Base-by-base conservation (phyloP, 345 rosid genomes). In the Eucalyptus sp. region DNA sequence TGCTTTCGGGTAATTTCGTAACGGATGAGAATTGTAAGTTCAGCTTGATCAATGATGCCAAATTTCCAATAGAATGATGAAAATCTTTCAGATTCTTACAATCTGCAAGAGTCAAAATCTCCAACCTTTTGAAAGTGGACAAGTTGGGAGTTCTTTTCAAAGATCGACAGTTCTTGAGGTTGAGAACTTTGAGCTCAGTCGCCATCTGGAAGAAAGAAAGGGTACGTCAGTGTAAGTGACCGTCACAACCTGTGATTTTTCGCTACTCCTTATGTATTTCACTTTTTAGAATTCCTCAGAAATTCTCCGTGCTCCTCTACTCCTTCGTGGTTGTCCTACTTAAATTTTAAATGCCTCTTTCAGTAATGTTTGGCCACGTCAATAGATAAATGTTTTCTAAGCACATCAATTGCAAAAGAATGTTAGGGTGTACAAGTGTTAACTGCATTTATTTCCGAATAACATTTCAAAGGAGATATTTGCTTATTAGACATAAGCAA, bases 121-220 rank as follows among this genome's bases (percentile, higher is more conserved):
- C 54, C 54, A 51, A 51, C 54, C 7, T 51, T 51, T 2, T 5
- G 7, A 51, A 51, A 16, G 54, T 51, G 54, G 54, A 51, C 20
- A 50, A 51, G 18, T 51, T 8, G 0, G 18, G 20, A 6, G 20
- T 51, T 51, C 7, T 51, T 14, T 51, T 51, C 54, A 51, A 2
- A 51, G 20, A 51, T 15, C 0, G 7, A 51, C 54, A 51, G 0
- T 0, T 0, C 3, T 0, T 0, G 18, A 51, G 54, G 8, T 16
- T 5, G 20, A 51, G 54, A 51, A 51, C 54, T 15, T 51, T 51
- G 20, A 51, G 54, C 54, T 49, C 15, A 0, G 15, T 49, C 14
- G 15, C 50, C 14, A 3, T 4, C 50, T 49, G 3, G 50, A 49
- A 51, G 20, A 51, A 51, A 51, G 54, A 51, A 51, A 51, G 1